Evolutionary conservation across 306 rosid genomes (phyloP).

Genomic region (Prunus persica): Prunus_persica_NCBIv2 NC_034009.1:35125501-35126000

Average conservation of each 20-base stretch:
- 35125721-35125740: slow-evolving; percentile 39
- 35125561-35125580: slow-evolving; percentile 46
- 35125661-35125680: neutral
- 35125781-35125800: neutral
- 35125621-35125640: slow-evolving; percentile 56
- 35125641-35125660: slow-evolving; percentile 32
- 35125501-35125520: slow-evolving; percentile 41
- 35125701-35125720: slow-evolving; percentile 18
- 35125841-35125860: slow-evolving; percentile 37
- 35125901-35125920: neutral
- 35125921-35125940: too few relatives aligned
- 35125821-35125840: slow-evolving; percentile 37
- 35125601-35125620: slow-evolving; percentile 54
- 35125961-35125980: too few relatives aligned
- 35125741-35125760: slow-evolving; percentile 4
- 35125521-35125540: slow-evolving; percentile 35
- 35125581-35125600: slow-evolving; percentile 46
- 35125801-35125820: slow-evolving; percentile 33
- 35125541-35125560: slow-evolving; percentile 41
- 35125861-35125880: slow-evolving; percentile 29
- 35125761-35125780: slow-evolving; percentile 39
- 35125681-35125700: slow-evolving; percentile 37
- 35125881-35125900: slow-evolving; percentile 26
- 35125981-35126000: too few relatives aligned
- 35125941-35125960: too few relatives aligned